Base-by-base conservation (phyloP, 2,329 filamentous ascomycete species). In the Diaporthe caulivora region DNA sequence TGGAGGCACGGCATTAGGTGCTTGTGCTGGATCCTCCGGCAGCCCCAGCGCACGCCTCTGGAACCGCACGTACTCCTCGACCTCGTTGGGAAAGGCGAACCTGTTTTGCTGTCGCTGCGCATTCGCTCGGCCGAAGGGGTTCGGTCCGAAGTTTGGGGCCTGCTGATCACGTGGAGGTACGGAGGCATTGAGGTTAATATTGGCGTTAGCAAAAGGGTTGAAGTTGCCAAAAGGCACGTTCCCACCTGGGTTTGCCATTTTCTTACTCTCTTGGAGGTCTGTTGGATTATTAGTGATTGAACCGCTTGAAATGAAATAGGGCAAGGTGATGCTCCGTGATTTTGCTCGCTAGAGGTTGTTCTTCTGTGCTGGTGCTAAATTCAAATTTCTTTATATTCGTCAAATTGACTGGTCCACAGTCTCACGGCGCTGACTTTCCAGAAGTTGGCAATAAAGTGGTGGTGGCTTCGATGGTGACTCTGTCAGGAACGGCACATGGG, bases 381-480 rank as follows among this genome's bases (percentile, higher is more conserved):
- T 51, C 21, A 21, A 17, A 29, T 17, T 17, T 40, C 37, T 6
- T 40, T 40, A 40, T 40, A n/a, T 9, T 51, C 13, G 1, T 7
- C 11, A 13, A 40, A 53, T 37, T 21, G n/a, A 40, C 44, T 34
- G 62, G 44, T 67, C 62, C 26, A 65, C 62, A 65, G 62, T 65
- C 62, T 51, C 21, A 37, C 21, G 40, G 24, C 26, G 44, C 62
- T 65, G 21, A 26, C 62, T 65, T 51, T 37, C 21, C 62, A 65
- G 44, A 37, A 37, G 62, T 26, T 51, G 21, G 31, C 7, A 24
- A 34, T 18, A 37, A 13, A 29, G 11, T 51, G 51, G 15, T 37
- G 62, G 26, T 40, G 37, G 26, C n/a, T 10, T 53, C 18, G 47
- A 53, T 21, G 11, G 3, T 51, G 31, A 29, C 26, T 21, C 18